These are phyloP conservation scores for Durio zibethinus DNA, from an alignment of 345 rosid species.

Conservation along the genomic window DNA sequence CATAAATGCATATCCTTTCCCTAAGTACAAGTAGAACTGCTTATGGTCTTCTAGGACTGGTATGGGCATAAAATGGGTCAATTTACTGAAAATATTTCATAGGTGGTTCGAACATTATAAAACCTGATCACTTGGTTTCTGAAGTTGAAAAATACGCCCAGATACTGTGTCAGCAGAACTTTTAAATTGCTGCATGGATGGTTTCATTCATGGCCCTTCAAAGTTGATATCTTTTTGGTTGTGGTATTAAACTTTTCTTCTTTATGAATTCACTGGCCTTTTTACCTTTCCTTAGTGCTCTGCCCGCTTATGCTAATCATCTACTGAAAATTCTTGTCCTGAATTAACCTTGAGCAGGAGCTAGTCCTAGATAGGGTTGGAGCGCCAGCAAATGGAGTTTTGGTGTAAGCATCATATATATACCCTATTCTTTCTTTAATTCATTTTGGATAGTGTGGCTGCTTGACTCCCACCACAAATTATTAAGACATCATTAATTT, in stretches of 20 bases:
- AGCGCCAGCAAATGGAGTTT: constrained; percentile 36
- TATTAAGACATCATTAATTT: neutral
- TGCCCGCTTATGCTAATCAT: neutral
- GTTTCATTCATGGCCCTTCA: neutral
- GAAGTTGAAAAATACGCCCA: neutral
- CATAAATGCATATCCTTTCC: neutral
- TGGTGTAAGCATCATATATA: constrained; percentile 41
- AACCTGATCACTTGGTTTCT: neutral
- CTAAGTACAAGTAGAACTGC: neutral
- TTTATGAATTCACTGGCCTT: neutral
- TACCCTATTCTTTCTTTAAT: neutral
- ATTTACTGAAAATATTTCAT: neutral
- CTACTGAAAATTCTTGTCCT: neutral
- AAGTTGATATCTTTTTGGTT: neutral
- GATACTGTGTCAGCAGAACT: neutral
- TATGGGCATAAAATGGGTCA: neutral
- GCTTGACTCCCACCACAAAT: neutral
- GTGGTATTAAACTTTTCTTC: neutral
- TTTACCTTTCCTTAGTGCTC: neutral
- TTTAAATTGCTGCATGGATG: neutral
- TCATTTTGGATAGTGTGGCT: neutral
- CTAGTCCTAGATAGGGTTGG: constrained; percentile 56
- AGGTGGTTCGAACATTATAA: neutral
- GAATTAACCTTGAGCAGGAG: constrained; percentile 48
- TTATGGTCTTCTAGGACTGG: neutral